A percentile compares a stretch with the other conserved stretches of the same genome.
phyloP scores from a whole-genome alignment of 331 rosid species.

The Dryas integrifolia region DNA sequence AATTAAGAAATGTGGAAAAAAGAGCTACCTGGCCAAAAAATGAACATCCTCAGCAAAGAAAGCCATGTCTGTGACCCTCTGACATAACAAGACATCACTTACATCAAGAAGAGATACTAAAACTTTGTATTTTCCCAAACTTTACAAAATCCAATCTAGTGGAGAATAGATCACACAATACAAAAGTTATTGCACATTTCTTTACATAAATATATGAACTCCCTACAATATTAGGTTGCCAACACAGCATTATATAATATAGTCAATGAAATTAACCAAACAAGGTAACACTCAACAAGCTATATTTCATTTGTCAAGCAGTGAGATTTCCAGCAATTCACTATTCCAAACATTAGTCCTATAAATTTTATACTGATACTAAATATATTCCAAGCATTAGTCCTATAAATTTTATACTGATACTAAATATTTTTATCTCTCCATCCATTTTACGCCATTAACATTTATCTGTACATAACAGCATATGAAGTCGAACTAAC shows the following conservation, averaged over 20 bases:
- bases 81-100: constrained; percentile 30
- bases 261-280: not conserved
- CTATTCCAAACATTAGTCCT: not conserved
- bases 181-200: not conserved
- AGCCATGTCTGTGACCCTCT: constrained; percentile 99
- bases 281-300: not conserved
- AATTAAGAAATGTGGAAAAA: constrained; percentile 10
- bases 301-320: not conserved
- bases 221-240: too few species aligned
- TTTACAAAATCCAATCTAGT: not conserved
- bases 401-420: not conserved
- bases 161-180: not conserved
- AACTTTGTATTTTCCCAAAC: not conserved
- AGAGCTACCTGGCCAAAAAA: constrained; percentile 87
- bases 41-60: constrained; percentile 99
- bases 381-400: not conserved
- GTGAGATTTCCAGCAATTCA: not conserved
- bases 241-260: too few species aligned
- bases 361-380: not conserved
- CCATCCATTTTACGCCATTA: not conserved
- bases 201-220: not conserved
- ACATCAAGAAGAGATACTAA: constrained; percentile 14
- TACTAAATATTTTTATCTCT: not conserved
- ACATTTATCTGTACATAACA: not conserved
- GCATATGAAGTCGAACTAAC: not conserved